Evolutionary conservation across 306 rosid species (phyloP).

Genomic region (Phaseolus lunatus): DNA sequence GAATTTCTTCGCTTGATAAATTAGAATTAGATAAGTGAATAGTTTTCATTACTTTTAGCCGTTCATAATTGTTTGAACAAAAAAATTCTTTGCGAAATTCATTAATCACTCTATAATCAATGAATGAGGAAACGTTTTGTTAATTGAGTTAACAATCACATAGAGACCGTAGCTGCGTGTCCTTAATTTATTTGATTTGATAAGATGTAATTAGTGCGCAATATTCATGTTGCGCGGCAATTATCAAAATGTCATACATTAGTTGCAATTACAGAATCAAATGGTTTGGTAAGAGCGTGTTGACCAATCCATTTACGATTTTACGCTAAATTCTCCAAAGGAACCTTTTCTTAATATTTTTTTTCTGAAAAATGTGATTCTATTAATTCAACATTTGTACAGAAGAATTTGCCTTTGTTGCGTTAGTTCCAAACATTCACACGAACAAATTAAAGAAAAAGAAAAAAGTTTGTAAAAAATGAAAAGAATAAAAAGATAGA

Average conservation of each 20-base stretch:
- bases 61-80: not conserved
- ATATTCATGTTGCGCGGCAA: conserved; percentile 28
- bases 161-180: not conserved
- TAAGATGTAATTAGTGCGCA: conserved; percentile 19
- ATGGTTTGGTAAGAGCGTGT: conserved; percentile 48
- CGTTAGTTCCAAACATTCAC: no score
- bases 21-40: no score
- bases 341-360: not conserved
- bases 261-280: conserved; percentile 27
- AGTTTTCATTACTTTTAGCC: not conserved
- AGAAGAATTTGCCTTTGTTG: no score
- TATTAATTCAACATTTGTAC: no score
- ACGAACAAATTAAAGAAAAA: no score
- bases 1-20: not conserved
- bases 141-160: not conserved
- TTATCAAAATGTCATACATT: conserved; percentile 45
- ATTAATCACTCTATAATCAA: not conserved
- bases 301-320: conserved; percentile 26
- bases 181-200: not conserved
- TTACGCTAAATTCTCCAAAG: not conserved
- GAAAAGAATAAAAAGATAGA: no score
- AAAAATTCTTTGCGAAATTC: not conserved
- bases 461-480: no score
- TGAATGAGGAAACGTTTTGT: not conserved
- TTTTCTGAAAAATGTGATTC: not conserved